Evolutionary conservation across 192 early-diverging fungal species (phyloP).

Genomic region (Pilaira anomala): DNA sequence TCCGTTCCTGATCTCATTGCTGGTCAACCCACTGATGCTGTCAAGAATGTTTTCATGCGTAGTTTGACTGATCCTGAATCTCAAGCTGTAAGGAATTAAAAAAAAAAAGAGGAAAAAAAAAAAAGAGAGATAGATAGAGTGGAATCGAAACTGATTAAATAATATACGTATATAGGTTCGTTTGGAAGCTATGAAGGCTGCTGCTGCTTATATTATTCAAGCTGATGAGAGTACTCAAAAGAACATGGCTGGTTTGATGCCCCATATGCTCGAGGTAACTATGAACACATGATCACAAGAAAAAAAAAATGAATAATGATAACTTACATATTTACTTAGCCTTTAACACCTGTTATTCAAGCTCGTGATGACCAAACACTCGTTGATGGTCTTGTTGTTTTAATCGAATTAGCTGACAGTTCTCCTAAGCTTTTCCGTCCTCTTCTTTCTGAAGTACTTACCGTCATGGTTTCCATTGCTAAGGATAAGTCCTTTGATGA

Average conservation of each 20-base stretch:
- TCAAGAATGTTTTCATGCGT: slow-evolving; percentile 69
- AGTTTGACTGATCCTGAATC: slow-evolving; percentile 69
- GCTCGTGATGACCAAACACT: slow-evolving; percentile 72
- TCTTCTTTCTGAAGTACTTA: slow-evolving; percentile 69
- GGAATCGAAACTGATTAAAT: background rate
- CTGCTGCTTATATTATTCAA: slow-evolving; percentile 71
- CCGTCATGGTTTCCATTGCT: slow-evolving; percentile 74
- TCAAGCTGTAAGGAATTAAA: slow-evolving; percentile 33
- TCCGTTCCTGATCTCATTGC: slow-evolving; percentile 76
- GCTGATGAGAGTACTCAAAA: slow-evolving; percentile 54
- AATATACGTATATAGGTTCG: slow-evolving; percentile 53
- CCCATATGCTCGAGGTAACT: slow-evolving; percentile 75
- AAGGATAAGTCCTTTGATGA: slow-evolving; percentile 79
- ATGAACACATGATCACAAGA: background rate
- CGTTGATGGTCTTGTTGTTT: slow-evolving; percentile 66
- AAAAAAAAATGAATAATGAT: background rate
- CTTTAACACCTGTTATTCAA: slow-evolving; percentile 64
- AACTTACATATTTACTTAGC: slow-evolving; percentile 15
- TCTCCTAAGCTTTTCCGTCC: slow-evolving; percentile 80
- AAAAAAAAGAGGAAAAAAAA: background rate
- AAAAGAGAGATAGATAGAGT: background rate
- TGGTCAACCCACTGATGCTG: slow-evolving; percentile 63
- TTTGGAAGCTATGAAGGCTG: slow-evolving; percentile 72
- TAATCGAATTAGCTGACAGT: slow-evolving; percentile 85
- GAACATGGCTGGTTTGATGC: slow-evolving; percentile 66